Base-by-base conservation (phyloP, 345 rosid genomes). In the Lumnitzera racemosa region DNA sequence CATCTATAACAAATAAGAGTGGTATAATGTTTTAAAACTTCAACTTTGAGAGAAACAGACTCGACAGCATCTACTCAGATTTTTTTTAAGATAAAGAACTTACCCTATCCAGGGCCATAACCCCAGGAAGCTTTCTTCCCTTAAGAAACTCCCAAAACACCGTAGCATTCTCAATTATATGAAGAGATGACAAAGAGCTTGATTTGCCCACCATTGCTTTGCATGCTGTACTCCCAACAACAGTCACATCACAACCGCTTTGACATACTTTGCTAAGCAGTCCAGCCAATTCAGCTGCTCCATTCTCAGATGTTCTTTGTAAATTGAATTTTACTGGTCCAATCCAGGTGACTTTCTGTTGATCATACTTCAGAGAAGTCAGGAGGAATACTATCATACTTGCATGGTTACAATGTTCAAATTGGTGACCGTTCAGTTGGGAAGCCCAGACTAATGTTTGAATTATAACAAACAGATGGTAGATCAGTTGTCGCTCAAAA, bases 71-170 rank as follows among this genome's bases (percentile, higher is more conserved):
- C 46, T 20, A 20, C 20, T 20, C 20, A 20, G 20, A 20, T n/a
- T 51, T 46, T 57, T 17, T 57, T 25, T 46, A 70, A 57, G 61
- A 41, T 63, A 41, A 57, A 24, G 52, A 56, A 59, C 53, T 24
- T 81, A 81, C 92, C 70, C 85, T 83, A 57, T 86, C 89, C 68
- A 86, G 79, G 64, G 87, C 80, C 77, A 71, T 49, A 48, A 86
- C 65, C 24, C 83, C 87, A 46, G 80, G 89, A 68, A 86, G 83
- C 64, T 67, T 81, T 73, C 80, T 74, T 74, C 80, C 81, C 64
- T 78, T 79, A 58, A 86, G 81, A 78, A 78, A 81, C 55, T 79
- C 85, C 92, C 89, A 83, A 29, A 76, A 75, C 61, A 77, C 78
- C 49, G 85, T 76, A 54, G 81, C 83, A 64, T 69, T 67, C 67